Evolutionary conservation across 441 rosid species (phyloP).

Genomic region (Kokia cookei): DNA sequence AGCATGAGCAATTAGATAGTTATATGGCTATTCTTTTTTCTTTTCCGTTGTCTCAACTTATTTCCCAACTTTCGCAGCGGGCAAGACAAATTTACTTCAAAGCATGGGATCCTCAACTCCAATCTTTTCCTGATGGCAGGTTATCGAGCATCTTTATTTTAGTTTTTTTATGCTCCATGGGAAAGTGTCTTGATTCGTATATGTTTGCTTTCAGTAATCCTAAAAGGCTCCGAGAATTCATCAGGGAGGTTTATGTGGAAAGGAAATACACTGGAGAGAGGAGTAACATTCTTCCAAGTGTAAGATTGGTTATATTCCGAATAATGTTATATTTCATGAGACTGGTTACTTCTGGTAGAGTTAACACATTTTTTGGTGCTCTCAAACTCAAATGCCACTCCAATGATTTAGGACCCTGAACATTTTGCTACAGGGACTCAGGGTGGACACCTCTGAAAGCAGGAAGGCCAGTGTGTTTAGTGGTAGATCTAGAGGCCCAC

Average conservation of each 20-base stretch:
- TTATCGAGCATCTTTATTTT: constrained; percentile 14
- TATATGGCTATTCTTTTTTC: background rate
- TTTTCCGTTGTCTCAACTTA: background rate
- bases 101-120: constrained; percentile 57
- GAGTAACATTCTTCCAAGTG: constrained; percentile 32
- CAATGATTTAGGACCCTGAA: constrained; percentile 6
- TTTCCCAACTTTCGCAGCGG: constrained; percentile 32
- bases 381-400: background rate
- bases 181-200: constrained; percentile 16
- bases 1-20: background rate
- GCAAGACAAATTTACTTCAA: constrained; percentile 71
- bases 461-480: constrained; percentile 26
- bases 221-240: constrained; percentile 64
- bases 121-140: constrained; percentile 83
- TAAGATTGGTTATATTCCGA: constrained; percentile 40
- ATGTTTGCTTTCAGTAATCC: constrained; percentile 53
- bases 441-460: constrained; percentile 32
- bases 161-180: background rate
- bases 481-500: constrained; percentile 37
- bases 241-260: constrained; percentile 78
- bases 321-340: background rate
- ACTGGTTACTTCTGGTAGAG: background rate
- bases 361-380: background rate
- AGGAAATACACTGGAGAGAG: constrained; percentile 53
- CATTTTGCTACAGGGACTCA: constrained; percentile 29